Base-by-base conservation (phyloP, 169 alveolate genomes). In the Babesia ovata region DNA sequence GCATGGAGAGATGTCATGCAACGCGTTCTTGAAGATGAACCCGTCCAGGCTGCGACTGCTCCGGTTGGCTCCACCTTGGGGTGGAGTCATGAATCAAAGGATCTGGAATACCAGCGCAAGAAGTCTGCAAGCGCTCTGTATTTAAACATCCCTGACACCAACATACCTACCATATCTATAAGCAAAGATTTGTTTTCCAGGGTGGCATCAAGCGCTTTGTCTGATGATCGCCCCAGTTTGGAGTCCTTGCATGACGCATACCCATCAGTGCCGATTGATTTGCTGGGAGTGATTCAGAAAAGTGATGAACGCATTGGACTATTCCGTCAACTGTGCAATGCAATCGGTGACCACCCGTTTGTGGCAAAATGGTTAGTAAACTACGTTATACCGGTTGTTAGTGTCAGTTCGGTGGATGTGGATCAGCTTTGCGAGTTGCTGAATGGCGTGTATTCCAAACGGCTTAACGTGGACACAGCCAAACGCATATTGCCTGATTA, bases 301-400 rank as follows among this genome's bases (percentile, higher is more conserved):
- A 60, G 49, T 59, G 16, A 46, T 28, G 70, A 44, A 10, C 33
- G 71, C 61, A 33, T 52, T 4, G 73, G 59, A 12, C 59, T 66
- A 28, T 78, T 57, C n/a, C 52, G 29, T 14, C 67, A 42, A 21
- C 58, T 78, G 53, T 59, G 72, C 63, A 29, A 52, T 11, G 22
- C 28, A 19, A 22, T 70, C n/a, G 71, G 62, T 24, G 74, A 70
- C 67, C 69, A 74, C 33, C 36, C n/a, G 24, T 50, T 78, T 17
- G 87, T 74, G 44, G 87, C 87, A 13, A 78, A 61, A n/a, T 71
- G 71, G 75, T 24, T 78, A 48, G 87, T 78, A 7, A 78, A 78
- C 81, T 66, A 54, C 61, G 29, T 78, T 33, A 11, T 78, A 11
- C 87, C 87, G 28, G 24, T 57, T 33, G 63, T 67, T 16, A n/a